Evolutionary conservation across 202 grass and related monocot genomes (phyloP), one percentile per base, ranked within the genome.

Genomic region (Alloteropsis angusta): DNA sequence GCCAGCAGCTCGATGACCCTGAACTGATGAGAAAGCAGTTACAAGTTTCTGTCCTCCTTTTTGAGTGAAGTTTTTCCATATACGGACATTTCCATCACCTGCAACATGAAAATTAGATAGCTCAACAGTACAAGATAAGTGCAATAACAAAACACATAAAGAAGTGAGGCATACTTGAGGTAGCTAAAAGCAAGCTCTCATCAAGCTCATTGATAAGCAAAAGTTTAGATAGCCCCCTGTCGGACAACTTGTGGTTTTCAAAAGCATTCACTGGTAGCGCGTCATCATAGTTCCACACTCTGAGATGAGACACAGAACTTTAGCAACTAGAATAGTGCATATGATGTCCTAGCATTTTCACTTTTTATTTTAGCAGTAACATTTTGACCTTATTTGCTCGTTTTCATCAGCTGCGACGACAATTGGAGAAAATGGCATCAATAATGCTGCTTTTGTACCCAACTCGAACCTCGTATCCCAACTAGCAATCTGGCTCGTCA

Each of bases 361-460:
- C 61, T 41, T 70, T 30, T 68, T 18, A 44, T 42, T 53, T 70
- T 30, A 30, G 7, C 9, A 81, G 62, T 58, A 56, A 49, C 9
- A 35, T 32, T 22, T 63, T 86, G 66, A 99, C 96, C 92, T 90
- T 84, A 99, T 96, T 83, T 85, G 68, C 74, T 99, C 96, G 45
- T 91, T 93, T 83, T 93, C 96, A 86, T 99, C 96, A 71, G 92
- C 96, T 80, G 96, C 92, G 23, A 96, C 60, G n/a, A 99, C 92
- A 2, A 93, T 65, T 8, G 96, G 90, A 76, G 86, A 91, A 83
- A 96, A 99, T 26, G 96, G 96, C 66, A 99, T 77, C 44, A 99
- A 73, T 25, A 99, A 87, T 44, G 84, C 76, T 53, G 92, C 82
- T 80, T 96, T 99, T 55, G 90, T 96, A 72, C 92, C 92, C 52